phyloP scores from a whole-genome alignment of 2,329 filamentous ascomycete genomes.

The Ophiostoma tasmaniense region DNA sequence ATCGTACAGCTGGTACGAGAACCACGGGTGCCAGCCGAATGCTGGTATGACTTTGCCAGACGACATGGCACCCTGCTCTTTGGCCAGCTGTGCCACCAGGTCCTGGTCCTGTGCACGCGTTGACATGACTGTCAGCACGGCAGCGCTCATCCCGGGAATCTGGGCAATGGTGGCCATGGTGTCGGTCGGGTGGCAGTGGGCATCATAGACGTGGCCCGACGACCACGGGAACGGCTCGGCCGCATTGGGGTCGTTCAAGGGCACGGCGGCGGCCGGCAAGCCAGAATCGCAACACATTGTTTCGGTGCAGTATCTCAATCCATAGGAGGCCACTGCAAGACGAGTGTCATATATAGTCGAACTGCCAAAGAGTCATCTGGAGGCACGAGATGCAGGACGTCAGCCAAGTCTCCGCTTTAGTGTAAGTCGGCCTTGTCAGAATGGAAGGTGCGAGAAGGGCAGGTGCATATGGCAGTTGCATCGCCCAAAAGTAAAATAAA shows the following conservation, averaged over 20 bases:
- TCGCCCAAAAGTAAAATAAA: no score
- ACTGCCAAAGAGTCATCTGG: background rate
- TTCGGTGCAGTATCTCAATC: background rate
- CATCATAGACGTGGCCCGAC: slow-evolving; percentile 58
- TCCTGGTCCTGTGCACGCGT: slow-evolving; percentile 68
- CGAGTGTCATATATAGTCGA: background rate
- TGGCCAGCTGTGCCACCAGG: slow-evolving; percentile 56
- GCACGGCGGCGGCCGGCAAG: background rate
- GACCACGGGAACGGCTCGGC: slow-evolving; percentile 56
- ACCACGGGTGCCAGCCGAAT: slow-evolving; percentile 89
- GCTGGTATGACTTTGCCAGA: slow-evolving; percentile 43
- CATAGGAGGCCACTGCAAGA: background rate
- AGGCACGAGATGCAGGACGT: background rate
- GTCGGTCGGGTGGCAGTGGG: slow-evolving; percentile 79
- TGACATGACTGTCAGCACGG: slow-evolving; percentile 64
- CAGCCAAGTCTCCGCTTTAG: background rate
- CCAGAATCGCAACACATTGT: background rate
- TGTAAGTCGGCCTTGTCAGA: background rate
- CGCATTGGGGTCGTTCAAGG: slow-evolving; percentile 18
- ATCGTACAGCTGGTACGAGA: slow-evolving; percentile 66
- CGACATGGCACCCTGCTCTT: slow-evolving; percentile 49
- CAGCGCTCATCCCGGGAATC: slow-evolving; percentile 58
- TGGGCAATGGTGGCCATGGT: slow-evolving; percentile 53
- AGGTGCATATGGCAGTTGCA: background rate
- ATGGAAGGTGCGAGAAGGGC: background rate